Base-by-base conservation (phyloP, 768 basidiomycete species). In the Collybia nuda region DNA sequence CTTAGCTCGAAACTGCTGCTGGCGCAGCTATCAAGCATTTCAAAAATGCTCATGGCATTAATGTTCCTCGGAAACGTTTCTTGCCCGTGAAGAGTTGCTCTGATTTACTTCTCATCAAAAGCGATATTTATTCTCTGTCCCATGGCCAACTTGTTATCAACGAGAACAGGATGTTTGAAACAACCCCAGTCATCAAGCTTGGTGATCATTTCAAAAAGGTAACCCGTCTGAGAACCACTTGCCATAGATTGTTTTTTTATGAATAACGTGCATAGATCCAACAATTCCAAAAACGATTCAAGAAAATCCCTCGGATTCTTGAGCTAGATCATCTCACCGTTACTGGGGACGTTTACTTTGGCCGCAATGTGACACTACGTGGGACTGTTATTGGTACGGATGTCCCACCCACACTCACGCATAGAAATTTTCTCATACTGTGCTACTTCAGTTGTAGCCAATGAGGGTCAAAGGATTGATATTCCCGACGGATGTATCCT, bases 161-260 rank as follows among this genome's bases (percentile, higher is more conserved):
- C 64, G 82, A 82, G 54, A 75, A 80, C 35, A 74, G 91, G 58
- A 88, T 92, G 85, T 93, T 94, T 62, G 82, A 80, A 62, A 88
- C 82, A 17, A 86, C 91, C 22, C 96, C 94, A n/a, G 93, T 96
- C 43, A 90, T 98, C 79, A 97, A 97, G 76, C 82, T 97, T 43
- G 93, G 94, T 40, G 92, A 94, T 68, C 89, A 90, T 67, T 97
- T 98, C 84, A 97, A 95, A 80, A 95, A 92, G 82, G 89, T 90
- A 48, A 50, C 14, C 23, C 40, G 14, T 29, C 39, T 22, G 19
- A 37, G n/a, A 22, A 9, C 8, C 52, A 22, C 24, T 11, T 47
- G n/a, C 35, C 22, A 37, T 12, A 37, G 37, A 43, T 9, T 35
- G 39, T n/a, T 29, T 18, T 47, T 19, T 26, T 7, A 17, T 42